phyloP scores from a whole-genome alignment of 2,329 filamentous ascomycete genomes.

The Penicillium oxalicum region DNA sequence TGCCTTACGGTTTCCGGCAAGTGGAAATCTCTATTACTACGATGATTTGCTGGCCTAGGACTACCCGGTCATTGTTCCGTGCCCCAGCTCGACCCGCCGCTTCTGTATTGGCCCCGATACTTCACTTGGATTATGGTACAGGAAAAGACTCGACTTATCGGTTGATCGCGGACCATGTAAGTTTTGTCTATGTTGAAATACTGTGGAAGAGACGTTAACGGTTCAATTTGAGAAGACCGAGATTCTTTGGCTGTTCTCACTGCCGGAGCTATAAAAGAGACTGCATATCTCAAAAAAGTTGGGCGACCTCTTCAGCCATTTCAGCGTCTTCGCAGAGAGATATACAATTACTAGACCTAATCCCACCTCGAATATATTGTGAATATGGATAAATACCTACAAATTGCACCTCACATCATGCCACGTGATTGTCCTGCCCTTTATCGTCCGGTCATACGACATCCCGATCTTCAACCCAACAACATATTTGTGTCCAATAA shows the following conservation, averaged over 20 bases:
- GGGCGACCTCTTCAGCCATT: conserved; percentile 14
- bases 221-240: conserved; percentile 16
- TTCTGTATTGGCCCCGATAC: too few relatives aligned
- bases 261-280: conserved; percentile 17
- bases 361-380: conserved; percentile 10
- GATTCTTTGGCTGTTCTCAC: conserved; percentile 14
- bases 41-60: too few relatives aligned
- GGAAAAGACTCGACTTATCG: too few relatives aligned
- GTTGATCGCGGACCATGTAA: too few relatives aligned
- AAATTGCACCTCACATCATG: conserved; percentile 9
- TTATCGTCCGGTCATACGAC: conserved; percentile 15
- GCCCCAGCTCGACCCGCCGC: background rate
- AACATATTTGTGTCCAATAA: conserved; percentile 26
- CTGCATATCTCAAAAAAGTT: conserved; percentile 13
- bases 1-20: conserved; percentile 14
- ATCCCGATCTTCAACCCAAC: conserved; percentile 24
- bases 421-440: conserved; percentile 3
- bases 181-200: background rate
- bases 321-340: conserved; percentile 8
- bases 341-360: conserved; percentile 8
- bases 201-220: background rate
- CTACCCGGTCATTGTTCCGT: too few relatives aligned
- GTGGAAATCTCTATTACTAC: too few relatives aligned
- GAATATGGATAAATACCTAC: conserved; percentile 8
- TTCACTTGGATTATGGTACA: too few relatives aligned